Evolutionary conservation across 2,329 filamentous ascomycete genomes (phyloP), one percentile per base, ranked within the genome.

Genomic region (Dendrostoma leiphaemia): DNA sequence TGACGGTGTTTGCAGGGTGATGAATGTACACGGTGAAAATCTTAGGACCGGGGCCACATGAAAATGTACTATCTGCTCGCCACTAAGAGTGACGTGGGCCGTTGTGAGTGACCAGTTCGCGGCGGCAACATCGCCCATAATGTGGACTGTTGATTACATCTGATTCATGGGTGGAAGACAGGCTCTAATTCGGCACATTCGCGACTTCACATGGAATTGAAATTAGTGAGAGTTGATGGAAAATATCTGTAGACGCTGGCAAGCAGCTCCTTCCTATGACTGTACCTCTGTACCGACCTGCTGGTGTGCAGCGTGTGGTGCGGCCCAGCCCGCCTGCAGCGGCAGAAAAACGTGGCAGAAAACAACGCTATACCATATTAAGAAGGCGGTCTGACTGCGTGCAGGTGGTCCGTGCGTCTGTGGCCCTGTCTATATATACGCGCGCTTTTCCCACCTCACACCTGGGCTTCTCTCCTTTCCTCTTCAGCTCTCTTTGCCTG

Each of bases 401-500:
- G 19, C 29, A 41, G 7, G 4, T 37, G 48, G 29, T 9, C 38
- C 29, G 40, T 51, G 48, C 48, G 17, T 38, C 8, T 28, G 17
- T 10, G 21, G 15, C 5, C 8, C 8, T 29, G n/a, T 15, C 3
- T 51, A 45, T 51, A 51, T 35, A 45, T 28, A 34, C 19, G 9
- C 13, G 23, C 17, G 3, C 19, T 9, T 40, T 44, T 17, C 21
- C 9, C 15, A 4, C 21, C 7, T 45, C 46, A 9, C 3, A 3
- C 0, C 74, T n/a, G n/a, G n/a, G n/a, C n/a, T 71, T 74, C 74
- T 74, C 70, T 74, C 74, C 54, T 76, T 78, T 77, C 74, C 72
- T 72, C 70, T 65, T 69, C 57, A 73, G 69, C 71, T 72, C 69
- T 71, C 71, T 74, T 74, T 73, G 69, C 52, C 51, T 43, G 21